phyloP scores from a whole-genome alignment of 2,329 filamentous ascomycete species.

The Metarhizium rileyi region DNA sequence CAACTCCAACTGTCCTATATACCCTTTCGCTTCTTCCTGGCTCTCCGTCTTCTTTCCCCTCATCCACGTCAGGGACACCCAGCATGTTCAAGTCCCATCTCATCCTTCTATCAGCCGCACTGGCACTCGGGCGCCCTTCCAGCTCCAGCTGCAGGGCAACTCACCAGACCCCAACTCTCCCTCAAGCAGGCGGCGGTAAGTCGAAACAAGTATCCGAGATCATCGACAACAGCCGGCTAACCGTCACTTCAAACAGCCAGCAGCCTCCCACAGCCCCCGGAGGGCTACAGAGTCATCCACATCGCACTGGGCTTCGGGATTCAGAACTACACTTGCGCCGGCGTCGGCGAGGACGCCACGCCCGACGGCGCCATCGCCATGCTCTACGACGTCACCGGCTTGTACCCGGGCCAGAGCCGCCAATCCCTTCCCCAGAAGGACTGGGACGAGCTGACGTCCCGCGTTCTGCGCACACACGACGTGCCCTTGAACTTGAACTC shows the following conservation, averaged over 20 bases:
- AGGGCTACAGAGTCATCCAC: constrained; percentile 34
- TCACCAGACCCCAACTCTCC: constrained; percentile 3
- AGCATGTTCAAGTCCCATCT: constrained; percentile 25
- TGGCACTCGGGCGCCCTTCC: constrained; percentile 20
- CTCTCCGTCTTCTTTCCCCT: not conserved
- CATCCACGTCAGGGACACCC: not conserved
- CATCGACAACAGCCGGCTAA: not conserved
- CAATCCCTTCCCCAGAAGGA: constrained; percentile 26
- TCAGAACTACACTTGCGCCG: constrained; percentile 59
- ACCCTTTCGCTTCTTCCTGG: not conserved
- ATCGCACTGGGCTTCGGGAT: constrained; percentile 55
- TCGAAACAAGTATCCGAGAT: not conserved
- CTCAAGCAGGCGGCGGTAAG: constrained; percentile 4
- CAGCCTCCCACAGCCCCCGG: constrained; percentile 34
- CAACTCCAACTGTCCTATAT: constrained; percentile 6
- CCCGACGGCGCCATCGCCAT: constrained; percentile 48
- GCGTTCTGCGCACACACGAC: constrained; percentile 28
- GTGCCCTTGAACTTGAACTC: constrained; percentile 39
- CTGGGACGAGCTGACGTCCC: constrained; percentile 31
- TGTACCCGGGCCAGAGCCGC: constrained; percentile 37
- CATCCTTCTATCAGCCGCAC: constrained; percentile 23
- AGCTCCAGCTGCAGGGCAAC: constrained; percentile 10
- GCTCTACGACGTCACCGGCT: constrained; percentile 45
- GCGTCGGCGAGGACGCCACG: constrained; percentile 22
- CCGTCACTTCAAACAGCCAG: constrained; percentile 18